A percentile compares a stretch with the other conserved stretches of the same genome.
Evolutionary conservation across 129 eudicot genomes (phyloP).

Genomic region (Chrysanthemum lavandulifolium): DNA sequence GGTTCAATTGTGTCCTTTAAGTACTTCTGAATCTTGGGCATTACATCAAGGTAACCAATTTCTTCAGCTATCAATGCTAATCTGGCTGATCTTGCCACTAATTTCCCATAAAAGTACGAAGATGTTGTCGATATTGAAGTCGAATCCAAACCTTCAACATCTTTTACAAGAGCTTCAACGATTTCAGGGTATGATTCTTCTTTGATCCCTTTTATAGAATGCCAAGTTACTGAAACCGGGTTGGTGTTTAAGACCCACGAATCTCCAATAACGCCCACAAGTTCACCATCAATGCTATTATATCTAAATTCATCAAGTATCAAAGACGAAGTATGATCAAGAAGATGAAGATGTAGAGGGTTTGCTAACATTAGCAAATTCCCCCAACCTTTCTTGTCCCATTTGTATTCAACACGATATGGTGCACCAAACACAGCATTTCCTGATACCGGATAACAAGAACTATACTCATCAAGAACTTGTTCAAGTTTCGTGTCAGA

Average conservation of each 20-base stretch:
- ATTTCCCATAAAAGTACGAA: slow-evolving; percentile 76
- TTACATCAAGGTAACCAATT: slow-evolving; percentile 50
- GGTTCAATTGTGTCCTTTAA: slow-evolving; percentile 81
- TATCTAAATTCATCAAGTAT: slow-evolving; percentile 67
- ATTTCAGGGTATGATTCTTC: slow-evolving; percentile 60
- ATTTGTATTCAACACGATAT: slow-evolving; percentile 66
- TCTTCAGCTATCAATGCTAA: slow-evolving; percentile 89
- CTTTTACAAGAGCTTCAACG: slow-evolving; percentile 50
- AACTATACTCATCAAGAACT: slow-evolving; percentile 70
- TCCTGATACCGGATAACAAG: slow-evolving; percentile 79
- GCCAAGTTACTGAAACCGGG: slow-evolving; percentile 90
- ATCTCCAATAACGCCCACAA: slow-evolving; percentile 82
- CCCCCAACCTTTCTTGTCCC: slow-evolving; percentile 89
- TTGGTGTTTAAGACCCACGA: slow-evolving; percentile 71
- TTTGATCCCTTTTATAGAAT: slow-evolving; percentile 65
- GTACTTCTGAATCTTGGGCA: slow-evolving; percentile 55
- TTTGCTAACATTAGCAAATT: slow-evolving; percentile 87
- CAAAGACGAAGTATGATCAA: slow-evolving; percentile 38
- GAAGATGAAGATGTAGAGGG: slow-evolving; percentile 73
- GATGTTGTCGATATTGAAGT: slow-evolving; percentile 55
- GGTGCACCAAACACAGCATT: slow-evolving; percentile 54
- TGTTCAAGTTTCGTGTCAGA: slow-evolving; percentile 35
- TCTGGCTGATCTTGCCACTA: slow-evolving; percentile 86
- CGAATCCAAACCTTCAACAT: slow-evolving; percentile 57
- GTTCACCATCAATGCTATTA: slow-evolving; percentile 89